These are phyloP conservation scores for Populus nigra DNA, from an alignment of 345 rosid genomes.

Conservation along the genomic window DNA sequence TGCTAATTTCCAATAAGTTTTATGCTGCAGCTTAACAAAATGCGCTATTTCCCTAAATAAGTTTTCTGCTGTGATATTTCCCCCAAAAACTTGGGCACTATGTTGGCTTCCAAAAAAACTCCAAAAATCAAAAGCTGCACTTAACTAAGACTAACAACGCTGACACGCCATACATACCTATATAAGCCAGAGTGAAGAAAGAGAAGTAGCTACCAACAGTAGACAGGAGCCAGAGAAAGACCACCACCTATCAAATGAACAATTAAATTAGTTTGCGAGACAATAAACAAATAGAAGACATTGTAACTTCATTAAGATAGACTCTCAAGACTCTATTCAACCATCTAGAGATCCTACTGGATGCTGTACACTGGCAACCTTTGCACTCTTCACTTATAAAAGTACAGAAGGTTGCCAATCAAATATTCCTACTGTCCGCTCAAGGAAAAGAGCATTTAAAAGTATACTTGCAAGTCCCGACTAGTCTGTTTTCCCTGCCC, in stretches of 20 bases:
- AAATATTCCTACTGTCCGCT: not conserved
- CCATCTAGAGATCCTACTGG: not conserved
- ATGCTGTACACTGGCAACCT: too few species aligned
- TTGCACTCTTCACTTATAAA: not conserved
- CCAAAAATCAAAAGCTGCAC: not conserved
- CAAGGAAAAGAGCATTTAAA: not conserved
- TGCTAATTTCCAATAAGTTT: too few species aligned
- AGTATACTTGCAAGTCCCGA: too few species aligned
- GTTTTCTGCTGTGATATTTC: too few species aligned
- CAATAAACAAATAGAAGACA: not conserved
- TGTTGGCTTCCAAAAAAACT: too few species aligned
- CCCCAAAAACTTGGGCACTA: too few species aligned
- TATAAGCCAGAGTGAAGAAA: conserved; percentile 79
- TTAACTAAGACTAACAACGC: not conserved
- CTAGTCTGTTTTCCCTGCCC: too few species aligned
- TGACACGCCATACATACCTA: conserved; percentile 47
- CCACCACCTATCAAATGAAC: conserved; percentile 61
- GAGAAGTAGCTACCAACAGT: conserved; percentile 77
- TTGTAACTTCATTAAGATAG: not conserved
- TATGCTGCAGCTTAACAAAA: too few species aligned
- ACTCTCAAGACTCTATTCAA: not conserved
- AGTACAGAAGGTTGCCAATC: not conserved
- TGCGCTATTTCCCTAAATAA: too few species aligned
- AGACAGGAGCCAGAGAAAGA: conserved; percentile 84
- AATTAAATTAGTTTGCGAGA: not conserved